Percentiles rank a stretch among this genome's conserved stretches.
Evolutionary conservation across 2,329 filamentous ascomycete species (phyloP).

Genomic region (Colletotrichum aenigma): DNA sequence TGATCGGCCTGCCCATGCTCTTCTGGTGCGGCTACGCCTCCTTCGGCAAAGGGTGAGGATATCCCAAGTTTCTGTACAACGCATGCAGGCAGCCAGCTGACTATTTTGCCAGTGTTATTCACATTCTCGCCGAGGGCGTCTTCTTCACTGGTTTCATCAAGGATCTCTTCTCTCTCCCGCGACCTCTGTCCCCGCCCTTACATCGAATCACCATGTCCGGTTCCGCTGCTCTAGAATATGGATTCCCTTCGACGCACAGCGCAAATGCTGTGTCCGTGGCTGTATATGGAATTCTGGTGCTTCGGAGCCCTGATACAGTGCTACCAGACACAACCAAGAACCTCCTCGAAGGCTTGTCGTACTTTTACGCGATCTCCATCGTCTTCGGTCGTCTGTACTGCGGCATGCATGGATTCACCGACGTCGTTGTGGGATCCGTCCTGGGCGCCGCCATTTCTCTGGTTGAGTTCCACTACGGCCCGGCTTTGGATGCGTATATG

Average conservation of each 20-base stretch:
- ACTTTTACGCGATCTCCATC: constrained; percentile 89
- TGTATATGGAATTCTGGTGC: constrained; percentile 76
- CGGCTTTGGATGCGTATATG: constrained; percentile 73
- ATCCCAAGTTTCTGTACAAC: not conserved
- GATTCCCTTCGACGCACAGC: constrained; percentile 95
- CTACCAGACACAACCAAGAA: constrained; percentile 63
- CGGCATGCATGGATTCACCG: constrained; percentile 97
- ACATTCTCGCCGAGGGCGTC: constrained; percentile 78
- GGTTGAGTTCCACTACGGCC: constrained; percentile 64
- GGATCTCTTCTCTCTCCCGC: constrained; percentile 89
- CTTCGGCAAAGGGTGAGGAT: constrained; percentile 84
- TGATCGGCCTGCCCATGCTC: constrained; percentile 90
- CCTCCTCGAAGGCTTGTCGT: constrained; percentile 70
- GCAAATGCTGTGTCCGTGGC: constrained; percentile 96
- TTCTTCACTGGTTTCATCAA: constrained; percentile 94
- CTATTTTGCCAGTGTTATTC: constrained; percentile 59
- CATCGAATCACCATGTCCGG: constrained; percentile 97
- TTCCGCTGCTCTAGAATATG: constrained; percentile 92
- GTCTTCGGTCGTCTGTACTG: constrained; percentile 92
- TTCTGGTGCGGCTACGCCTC: constrained; percentile 94
- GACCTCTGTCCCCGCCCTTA: constrained; percentile 89
- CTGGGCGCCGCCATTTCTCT: constrained; percentile 72
- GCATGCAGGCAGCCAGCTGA: not conserved
- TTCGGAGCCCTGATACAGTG: constrained; percentile 69
- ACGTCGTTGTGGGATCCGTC: constrained; percentile 81